Evolutionary conservation across 768 basidiomycete genomes (phyloP).

Genomic region (Rhodotorula sphaerocarpa): DNA sequence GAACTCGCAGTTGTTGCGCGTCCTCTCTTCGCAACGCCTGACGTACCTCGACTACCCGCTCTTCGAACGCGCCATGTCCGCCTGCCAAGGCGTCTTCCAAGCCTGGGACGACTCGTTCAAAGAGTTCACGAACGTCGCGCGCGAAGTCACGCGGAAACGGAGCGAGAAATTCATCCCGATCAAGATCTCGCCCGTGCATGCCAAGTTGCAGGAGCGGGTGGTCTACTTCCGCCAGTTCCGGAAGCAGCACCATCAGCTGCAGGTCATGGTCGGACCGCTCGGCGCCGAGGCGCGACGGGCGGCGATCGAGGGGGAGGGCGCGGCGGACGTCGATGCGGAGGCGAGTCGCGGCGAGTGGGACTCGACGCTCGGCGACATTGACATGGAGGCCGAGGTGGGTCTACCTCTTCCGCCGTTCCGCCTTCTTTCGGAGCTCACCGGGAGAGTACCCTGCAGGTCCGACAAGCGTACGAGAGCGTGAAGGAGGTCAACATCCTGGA

Average conservation of each 20-base stretch:
- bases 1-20: slow-evolving; percentile 84
- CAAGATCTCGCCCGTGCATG: slow-evolving; percentile 83
- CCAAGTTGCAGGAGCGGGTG: slow-evolving; percentile 77
- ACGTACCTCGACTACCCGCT: slow-evolving; percentile 90
- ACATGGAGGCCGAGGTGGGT: slow-evolving; percentile 80
- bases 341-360: slow-evolving; percentile 60
- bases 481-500: slow-evolving; percentile 95
- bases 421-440: background rate
- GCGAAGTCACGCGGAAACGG: slow-evolving; percentile 84
- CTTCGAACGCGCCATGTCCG: slow-evolving; percentile 74
- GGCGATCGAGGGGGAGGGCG: slow-evolving; percentile 1
- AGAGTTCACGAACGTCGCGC: slow-evolving; percentile 82
- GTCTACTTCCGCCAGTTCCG: slow-evolving; percentile 83
- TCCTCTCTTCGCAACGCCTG: slow-evolving; percentile 80
- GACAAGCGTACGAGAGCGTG: slow-evolving; percentile 91
- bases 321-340: slow-evolving; percentile 34
- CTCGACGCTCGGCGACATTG: slow-evolving; percentile 61
- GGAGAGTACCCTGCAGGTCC: slow-evolving; percentile 48
- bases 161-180: slow-evolving; percentile 92
- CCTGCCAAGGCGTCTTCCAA: slow-evolving; percentile 67
- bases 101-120: slow-evolving; percentile 80
- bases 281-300: slow-evolving; percentile 21
- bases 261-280: slow-evolving; percentile 84
- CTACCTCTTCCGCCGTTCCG: background rate
- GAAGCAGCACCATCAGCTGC: slow-evolving; percentile 93